Base-by-base conservation (phyloP, 495 filamentous ascomycete genomes). In the Neurospora sp. region DNA sequence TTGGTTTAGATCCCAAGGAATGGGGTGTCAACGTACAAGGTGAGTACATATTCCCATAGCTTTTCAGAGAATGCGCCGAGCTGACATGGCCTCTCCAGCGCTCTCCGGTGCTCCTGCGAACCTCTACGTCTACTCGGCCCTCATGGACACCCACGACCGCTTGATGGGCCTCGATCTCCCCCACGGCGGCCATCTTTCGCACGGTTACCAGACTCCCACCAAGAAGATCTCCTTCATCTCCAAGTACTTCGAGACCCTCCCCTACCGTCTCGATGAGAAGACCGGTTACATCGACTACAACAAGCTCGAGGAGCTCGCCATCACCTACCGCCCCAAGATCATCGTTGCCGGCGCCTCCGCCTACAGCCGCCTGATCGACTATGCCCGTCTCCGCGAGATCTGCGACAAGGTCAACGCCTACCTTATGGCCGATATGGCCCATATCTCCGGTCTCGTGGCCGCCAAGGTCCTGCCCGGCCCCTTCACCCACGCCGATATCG, bases 11-110 rank as follows among this genome's bases (percentile, higher is more conserved):
- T 75, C 87, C 91, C 59, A 89, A 92, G 75, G 92, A 97, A 83
- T 99, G 96, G 96, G 96, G 96, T 74, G 96, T 98, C 75, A 99
- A 99, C 81, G 96, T 99, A 5, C 96, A 99, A 81, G 89, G 94
- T 97, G 82, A 80, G 92, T 48, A 28, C 24, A 28, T 28, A 15
- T 15, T 39, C 21, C n/a, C 2, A 43, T 73, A 34, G 15, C 34
- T 62, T 62, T 24, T 17, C 24, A 62, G 11, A 62, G 10, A 21
- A 15, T 36, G 2, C 15, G 37, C 38, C 17, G 2, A 10, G 10
- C n/a, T 69, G 42, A 5, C 39, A 40, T 70, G 42, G 15, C 19
- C 37, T 39, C 5, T 43, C 69, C 77, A 97, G 94, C 96, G 71
- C 89, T 98, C 19, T 98, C 95, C 70, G 96, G 96, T 39, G 97